phyloP scores from a whole-genome alignment of 495 filamentous ascomycete genomes.

The Penicillium chermesinum region DNA sequence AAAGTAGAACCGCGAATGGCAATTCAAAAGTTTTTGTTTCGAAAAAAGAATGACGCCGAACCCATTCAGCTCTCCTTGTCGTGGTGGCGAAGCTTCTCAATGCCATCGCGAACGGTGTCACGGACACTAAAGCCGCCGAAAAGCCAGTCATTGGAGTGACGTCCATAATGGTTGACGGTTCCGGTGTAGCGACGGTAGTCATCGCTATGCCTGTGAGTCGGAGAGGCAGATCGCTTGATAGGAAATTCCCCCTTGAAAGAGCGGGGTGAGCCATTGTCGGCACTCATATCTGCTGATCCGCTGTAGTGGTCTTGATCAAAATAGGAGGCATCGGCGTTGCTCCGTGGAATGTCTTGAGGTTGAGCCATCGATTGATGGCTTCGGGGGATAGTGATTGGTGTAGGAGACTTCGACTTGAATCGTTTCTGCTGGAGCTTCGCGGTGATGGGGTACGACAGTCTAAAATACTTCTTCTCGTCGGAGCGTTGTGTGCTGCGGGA shows the following conservation, averaged over 20 bases:
- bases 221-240: slow-evolving; percentile 6
- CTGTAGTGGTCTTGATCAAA: slow-evolving; percentile 15
- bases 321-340: slow-evolving; percentile 11
- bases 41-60: background rate
- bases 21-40: background rate
- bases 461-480: slow-evolving; percentile 13
- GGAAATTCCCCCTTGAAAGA: slow-evolving; percentile 14
- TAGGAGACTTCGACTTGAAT: slow-evolving; percentile 21
- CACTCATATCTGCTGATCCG: slow-evolving; percentile 21
- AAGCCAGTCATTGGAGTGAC: slow-evolving; percentile 48
- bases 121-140: slow-evolving; percentile 46
- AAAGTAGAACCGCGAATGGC: background rate
- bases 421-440: slow-evolving; percentile 14
- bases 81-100: slow-evolving; percentile 47
- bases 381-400: slow-evolving; percentile 13
- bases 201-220: slow-evolving; percentile 25
- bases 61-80: slow-evolving; percentile 24
- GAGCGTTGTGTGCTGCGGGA: slow-evolving; percentile 16
- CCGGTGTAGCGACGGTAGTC: slow-evolving; percentile 39
- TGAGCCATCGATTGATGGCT: background rate
- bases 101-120: slow-evolving; percentile 40
- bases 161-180: slow-evolving; percentile 42
- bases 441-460: slow-evolving; percentile 9
- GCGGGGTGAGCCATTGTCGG: slow-evolving; percentile 11
- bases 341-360: slow-evolving; percentile 4